Base-by-base conservation (phyloP, 2,329 filamentous ascomycete genomes). In the Phaeosphaeriaceae sp. region DNA sequence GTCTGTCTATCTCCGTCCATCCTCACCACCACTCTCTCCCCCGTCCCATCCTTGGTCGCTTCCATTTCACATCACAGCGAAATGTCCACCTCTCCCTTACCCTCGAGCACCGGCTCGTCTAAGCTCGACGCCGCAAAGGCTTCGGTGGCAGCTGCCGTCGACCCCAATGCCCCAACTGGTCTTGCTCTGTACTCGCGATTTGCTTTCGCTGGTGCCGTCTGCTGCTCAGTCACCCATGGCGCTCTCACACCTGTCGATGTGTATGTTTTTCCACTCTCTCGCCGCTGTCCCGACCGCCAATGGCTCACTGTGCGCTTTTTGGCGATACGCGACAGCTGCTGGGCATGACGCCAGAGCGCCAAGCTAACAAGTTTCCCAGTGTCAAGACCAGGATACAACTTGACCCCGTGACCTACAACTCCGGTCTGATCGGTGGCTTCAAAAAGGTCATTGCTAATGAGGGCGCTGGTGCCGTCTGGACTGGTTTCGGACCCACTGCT, bases 221-320 rank as follows among this genome's bases (percentile, higher is more conserved):
- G 94, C 87, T 99, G 94, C 81, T 94, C 92, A 69, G 82, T 97
- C 81, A 99, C 94, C 74, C 94, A 99, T 86, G 94, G 93, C 79
- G 89, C 84, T 73, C 87, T 97, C 71, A 99, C 94, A 67, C 94
- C 94, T 74, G 92, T 99, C 78, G 94, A 99, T 89, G 94, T 99
- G 93, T 97, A 94, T 79, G 93, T 90, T 54, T 48, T 33, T 17
- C 52, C 50, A 33, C 17, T 21, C 41, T 13, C 35, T 44, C 38
- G 42, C 34, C 35, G 49, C 50, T 39, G 2, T 40, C 18, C 20
- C 42, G 49, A 20, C 26, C 41, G 35, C 54, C 68, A 73, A 69
- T 73, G 66, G 63, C 68, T 60, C 32, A 16, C 39, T 44, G 51
- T 48, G 32, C 38, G 41, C 42, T 48, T 41, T 48, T 49, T 39